These are phyloP conservation scores for Tetrapisispora nanseiensis DNA, from an alignment of 805 yeast genomes.

Conservation along the genomic window DNA sequence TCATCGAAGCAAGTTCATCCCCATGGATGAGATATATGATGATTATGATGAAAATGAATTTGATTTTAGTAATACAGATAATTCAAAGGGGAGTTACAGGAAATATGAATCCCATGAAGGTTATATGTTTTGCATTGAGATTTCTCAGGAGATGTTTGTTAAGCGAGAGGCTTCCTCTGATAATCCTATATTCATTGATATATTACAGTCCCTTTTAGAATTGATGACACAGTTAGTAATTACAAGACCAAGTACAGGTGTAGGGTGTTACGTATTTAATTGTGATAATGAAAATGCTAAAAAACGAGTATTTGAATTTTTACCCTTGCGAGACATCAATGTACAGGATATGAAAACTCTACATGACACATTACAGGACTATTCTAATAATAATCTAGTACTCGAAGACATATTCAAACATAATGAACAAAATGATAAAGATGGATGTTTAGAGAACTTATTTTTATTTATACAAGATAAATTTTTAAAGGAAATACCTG, in stretches of 20 bases:
- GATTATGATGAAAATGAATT: neutral
- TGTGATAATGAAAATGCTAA: conserved; percentile 28
- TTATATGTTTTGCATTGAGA: conserved; percentile 51
- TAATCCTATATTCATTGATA: conserved; percentile 39
- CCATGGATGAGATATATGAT: neutral
- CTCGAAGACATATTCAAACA: too few species aligned
- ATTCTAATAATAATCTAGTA: too few species aligned
- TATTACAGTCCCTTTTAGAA: conserved; percentile 48
- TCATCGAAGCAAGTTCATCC: neutral
- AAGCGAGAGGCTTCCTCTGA: too few species aligned
- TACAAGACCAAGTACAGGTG: conserved; percentile 55
- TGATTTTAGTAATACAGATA: neutral
- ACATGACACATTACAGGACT: conserved; percentile 39
- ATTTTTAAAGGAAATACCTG: conserved; percentile 34
- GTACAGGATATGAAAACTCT: conserved; percentile 47
- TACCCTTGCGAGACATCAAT: conserved; percentile 47
- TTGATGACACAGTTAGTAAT: conserved; percentile 58
- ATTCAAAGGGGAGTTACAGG: conserved; percentile 10
- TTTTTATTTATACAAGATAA: conserved; percentile 48
- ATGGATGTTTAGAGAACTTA: conserved; percentile 31
- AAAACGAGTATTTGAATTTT: conserved; percentile 39
- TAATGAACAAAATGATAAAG: conserved; percentile 13
- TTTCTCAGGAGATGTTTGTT: conserved; percentile 39
- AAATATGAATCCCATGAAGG: conserved; percentile 49
- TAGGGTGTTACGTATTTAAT: conserved; percentile 62